Percentiles rank a stretch among this genome's conserved stretches.
Evolutionary conservation across 257 asterid species (phyloP).

Genomic region (Jaltomata sinuosa): DNA sequence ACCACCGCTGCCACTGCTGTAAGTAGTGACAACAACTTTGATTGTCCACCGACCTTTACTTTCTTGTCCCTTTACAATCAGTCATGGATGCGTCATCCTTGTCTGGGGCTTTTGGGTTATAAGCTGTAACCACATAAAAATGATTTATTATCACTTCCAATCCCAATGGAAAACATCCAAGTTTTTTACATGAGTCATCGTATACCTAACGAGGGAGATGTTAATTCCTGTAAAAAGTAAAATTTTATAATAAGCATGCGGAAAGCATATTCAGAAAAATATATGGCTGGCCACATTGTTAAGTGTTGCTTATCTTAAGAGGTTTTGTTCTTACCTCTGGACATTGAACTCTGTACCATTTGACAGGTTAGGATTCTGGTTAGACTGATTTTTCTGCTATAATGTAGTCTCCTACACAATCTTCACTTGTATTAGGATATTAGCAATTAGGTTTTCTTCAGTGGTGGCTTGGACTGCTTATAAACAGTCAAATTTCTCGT

Average conservation of each 20-base stretch:
- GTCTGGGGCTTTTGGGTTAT: neutral
- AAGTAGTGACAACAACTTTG: slow-evolving; percentile 24
- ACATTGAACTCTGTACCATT: neutral
- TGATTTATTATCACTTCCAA: no score
- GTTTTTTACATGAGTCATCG: neutral
- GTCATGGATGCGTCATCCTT: neutral
- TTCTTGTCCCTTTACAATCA: neutral
- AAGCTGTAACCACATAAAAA: no score
- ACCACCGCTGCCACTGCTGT: slow-evolving; percentile 93
- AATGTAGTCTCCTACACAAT: neutral
- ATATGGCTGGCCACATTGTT: neutral
- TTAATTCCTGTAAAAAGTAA: neutral
- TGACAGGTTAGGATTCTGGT: neutral
- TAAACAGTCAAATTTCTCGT: neutral
- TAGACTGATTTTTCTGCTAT: neutral
- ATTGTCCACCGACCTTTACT: neutral
- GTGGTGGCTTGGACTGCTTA: neutral
- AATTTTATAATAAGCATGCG: neutral
- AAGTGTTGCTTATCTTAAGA: neutral
- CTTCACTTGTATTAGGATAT: neutral
- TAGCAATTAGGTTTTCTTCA: neutral
- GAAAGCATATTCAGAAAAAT: neutral
- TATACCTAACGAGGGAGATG: neutral
- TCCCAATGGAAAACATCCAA: no score
- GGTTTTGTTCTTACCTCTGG: neutral